Conservation (phyloP, 1,139 yeast genomes). For the Candida tunisiensis region DNA sequence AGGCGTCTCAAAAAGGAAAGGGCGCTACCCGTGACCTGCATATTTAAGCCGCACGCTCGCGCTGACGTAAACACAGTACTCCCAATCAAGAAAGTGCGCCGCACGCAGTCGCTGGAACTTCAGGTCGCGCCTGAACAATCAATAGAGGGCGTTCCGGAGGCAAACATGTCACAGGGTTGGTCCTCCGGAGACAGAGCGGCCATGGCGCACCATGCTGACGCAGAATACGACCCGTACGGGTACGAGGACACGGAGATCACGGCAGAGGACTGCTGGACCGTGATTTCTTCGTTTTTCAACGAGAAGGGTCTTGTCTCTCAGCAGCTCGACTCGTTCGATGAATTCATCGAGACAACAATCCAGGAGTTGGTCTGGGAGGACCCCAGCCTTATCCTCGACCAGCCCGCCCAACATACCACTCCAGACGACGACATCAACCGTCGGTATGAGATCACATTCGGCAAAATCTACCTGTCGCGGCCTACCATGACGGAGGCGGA, state of each 20-base stretch:
- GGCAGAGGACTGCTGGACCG: conserved; percentile 98
- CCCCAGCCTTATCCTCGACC: conserved; percentile 83
- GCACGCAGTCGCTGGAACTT: too few relatives aligned
- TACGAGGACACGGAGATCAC: conserved; percentile 67
- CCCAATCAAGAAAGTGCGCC: too few relatives aligned
- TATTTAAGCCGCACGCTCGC: too few relatives aligned
- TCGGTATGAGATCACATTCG: conserved; percentile 89
- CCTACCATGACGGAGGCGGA: conserved; percentile 99
- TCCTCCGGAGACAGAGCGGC: too few relatives aligned
- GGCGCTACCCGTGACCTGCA: too few relatives aligned
- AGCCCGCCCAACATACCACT: conserved; percentile 94
- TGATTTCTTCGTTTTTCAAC: conserved; percentile 87
- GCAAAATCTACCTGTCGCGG: conserved; percentile 88
- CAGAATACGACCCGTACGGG: conserved; percentile 22
- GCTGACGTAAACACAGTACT: too few relatives aligned
- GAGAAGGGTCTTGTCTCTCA: conserved; percentile 96
- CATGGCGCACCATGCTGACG: too few relatives aligned
- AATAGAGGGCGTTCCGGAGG: too few relatives aligned
- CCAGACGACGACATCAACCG: conserved; percentile 80
- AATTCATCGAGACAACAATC: conserved; percentile 89
- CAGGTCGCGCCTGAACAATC: too few relatives aligned
- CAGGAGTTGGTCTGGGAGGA: conserved; percentile 97
- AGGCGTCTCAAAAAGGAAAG: too few relatives aligned
- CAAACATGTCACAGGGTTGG: too few relatives aligned
- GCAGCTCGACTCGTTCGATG: conserved; percentile 96